These are phyloP conservation scores for Marsdenia floribunda DNA, from an alignment of 257 asterid species.

Conservation along the genomic window DNA sequence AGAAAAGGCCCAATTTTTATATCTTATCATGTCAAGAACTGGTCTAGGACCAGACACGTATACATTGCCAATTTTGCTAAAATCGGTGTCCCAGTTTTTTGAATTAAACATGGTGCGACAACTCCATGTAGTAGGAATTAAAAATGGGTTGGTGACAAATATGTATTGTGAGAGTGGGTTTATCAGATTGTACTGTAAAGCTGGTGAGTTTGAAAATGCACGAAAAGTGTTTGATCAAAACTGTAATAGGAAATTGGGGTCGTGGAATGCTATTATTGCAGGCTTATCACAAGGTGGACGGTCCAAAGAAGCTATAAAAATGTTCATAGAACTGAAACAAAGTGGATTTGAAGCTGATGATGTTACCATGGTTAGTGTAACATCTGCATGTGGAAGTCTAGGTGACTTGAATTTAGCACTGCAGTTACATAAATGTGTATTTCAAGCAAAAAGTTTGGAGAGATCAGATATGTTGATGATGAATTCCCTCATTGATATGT, in stretches of 20 bases:
- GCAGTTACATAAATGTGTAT: constrained; percentile 74
- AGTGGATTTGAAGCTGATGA: constrained; percentile 63
- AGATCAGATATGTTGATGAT: constrained; percentile 54
- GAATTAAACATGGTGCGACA: constrained; percentile 36
- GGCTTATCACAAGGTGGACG: constrained; percentile 80
- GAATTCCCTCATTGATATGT: constrained; percentile 81
- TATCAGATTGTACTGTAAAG: constrained; percentile 50
- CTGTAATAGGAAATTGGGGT: constrained; percentile 63
- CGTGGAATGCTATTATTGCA: constrained; percentile 83
- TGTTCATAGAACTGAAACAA: constrained; percentile 52
- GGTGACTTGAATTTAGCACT: constrained; percentile 64
- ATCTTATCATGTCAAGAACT: constrained; percentile 52
- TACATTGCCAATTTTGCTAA: constrained; percentile 62
- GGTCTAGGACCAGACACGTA: constrained; percentile 56
- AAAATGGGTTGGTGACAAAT: constrained; percentile 44
- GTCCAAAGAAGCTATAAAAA: constrained; percentile 48
- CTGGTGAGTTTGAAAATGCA: constrained; percentile 47
- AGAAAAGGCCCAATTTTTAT: constrained; percentile 44
- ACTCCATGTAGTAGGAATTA: constrained; percentile 47
- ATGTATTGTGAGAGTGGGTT: constrained; percentile 79
- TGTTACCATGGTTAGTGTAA: constrained; percentile 79
- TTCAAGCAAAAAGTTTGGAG: constrained; percentile 39
- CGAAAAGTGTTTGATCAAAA: constrained; percentile 55
- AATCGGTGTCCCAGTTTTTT: constrained; percentile 38
- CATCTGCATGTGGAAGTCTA: constrained; percentile 70